Base-by-base conservation (phyloP, 306 rosid genomes). In the Hylodesmum podocarpum region DNA sequence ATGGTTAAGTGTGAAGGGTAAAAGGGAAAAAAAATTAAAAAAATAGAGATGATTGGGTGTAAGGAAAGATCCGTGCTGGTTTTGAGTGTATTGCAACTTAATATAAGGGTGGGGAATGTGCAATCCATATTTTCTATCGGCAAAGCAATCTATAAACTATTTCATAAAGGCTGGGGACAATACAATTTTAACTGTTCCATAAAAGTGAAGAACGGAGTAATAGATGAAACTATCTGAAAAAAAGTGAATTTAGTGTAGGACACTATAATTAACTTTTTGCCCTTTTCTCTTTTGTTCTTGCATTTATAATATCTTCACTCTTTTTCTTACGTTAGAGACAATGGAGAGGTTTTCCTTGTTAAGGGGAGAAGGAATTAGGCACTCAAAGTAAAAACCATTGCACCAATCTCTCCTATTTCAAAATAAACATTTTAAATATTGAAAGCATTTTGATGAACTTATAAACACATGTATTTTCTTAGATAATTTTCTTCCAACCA, bases 1-100 rank as follows among this genome's bases (percentile, higher is more conserved):
- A 72, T 29, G 11, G 22, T 61, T 13, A 47, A 50, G 34, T 29
- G 5, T 73, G 36, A 21, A 24, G 40, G 11, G 7, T 37, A 68
- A 47, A 27, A 58, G 0, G 0, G 51, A 2, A 8, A 1, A 16
- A 18, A 28, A 47, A 47, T 40, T 18, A 18, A 25, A 49, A 47
- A 57, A 72, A 76, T 28, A 71, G 43, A 53, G 61, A 70, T 78
- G 88, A 83, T 90, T 78, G 88, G 81, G 88, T 84, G 58, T 31
- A 87, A 82, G 89, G 71, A 78, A 86, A 86, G 87, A 70, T 86
- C 78, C 75, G 78, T 83, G 85, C 84, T 69, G 83, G 79, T 50
- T 88, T 85, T 88, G 89, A 86, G 88, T 89, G 91, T 79, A 82
- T 84, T 86, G 90, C 84, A 89, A 91, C 90, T 82, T 69, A 87